Evolutionary conservation across 139 green algal species (phyloP), one percentile per base, ranked within the genome.

Genomic region (Bryopsis sp.): DNA sequence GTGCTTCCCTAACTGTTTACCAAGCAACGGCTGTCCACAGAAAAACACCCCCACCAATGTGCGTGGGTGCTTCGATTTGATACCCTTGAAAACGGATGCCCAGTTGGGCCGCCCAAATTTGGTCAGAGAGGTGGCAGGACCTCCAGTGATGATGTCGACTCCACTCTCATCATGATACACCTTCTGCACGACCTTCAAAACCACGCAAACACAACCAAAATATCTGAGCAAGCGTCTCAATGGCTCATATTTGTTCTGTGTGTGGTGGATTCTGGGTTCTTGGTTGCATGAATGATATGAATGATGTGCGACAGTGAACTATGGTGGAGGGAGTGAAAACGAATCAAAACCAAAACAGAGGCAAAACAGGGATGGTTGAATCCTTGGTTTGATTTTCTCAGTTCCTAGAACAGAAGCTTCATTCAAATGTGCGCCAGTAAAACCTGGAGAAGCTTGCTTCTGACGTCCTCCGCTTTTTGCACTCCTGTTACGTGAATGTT

Each of bases 91-190:
- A 19, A 63, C n/a, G 19, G 7, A 15, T 19, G 24, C 7, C 54
- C 54, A 63, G n/a, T 63, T 29, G 7, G 54, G 54, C n/a, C 54
- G 11, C 11, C 54, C 54, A 63, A 63, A 63, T 19, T 63, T 63
- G n/a, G 54, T 63, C 54, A 63, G n/a, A 29, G 54, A 36, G 7
- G 15, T n/a, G n/a, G 54, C 54, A 36, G 54, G 11, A 36, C 7
- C 54, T 19, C 54, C 54, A 35, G 54, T 63, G 19, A 63, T 35
- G 15, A 63, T 35, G n/a, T 63, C 54, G 19, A 63, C 26, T 19
- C 54, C 54, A 29, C n/a, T 35, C 7, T 63, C n/a, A 8, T 63
- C 26, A 34, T 35, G n/a, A 63, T 63, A 63, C 7, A 63, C n/a
- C n/a, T 36, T 63, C 26, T 63, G 54, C 7, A 19, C n/a, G 11